phyloP scores from a whole-genome alignment of 1,284 basidiomycete species.

The Prillingera fragicola region DNA sequence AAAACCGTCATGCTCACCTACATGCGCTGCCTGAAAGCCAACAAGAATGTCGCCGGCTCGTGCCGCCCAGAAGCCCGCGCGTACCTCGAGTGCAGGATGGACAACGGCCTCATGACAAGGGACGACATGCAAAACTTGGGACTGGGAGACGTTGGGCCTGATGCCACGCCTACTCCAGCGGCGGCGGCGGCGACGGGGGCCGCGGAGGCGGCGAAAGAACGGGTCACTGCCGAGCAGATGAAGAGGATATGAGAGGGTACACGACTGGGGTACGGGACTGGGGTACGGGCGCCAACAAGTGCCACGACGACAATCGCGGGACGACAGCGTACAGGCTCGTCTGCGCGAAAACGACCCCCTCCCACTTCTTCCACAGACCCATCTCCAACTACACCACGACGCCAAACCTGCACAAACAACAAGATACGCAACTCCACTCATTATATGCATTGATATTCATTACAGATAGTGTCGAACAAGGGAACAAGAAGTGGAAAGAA shows the following conservation, averaged over 20 bases:
- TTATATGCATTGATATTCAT: background rate
- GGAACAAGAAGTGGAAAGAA: no score
- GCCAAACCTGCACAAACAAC: no score
- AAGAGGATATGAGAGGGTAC: no score
- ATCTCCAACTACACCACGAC: no score
- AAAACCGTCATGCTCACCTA: constrained; percentile 80
- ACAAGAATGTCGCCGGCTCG: constrained; percentile 69
- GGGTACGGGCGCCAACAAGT: no score
- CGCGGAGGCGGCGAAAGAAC: background rate
- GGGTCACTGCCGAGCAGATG: background rate
- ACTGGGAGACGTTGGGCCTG: constrained; percentile 51
- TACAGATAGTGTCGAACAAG: no score
- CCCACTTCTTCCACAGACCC: no score
- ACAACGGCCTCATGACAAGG: constrained; percentile 81
- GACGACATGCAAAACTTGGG: constrained; percentile 86
- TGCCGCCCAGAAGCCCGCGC: constrained; percentile 73
- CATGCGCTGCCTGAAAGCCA: constrained; percentile 73
- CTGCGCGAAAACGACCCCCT: background rate
- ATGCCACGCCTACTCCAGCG: background rate
- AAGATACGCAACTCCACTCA: no score
- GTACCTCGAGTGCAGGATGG: constrained; percentile 91
- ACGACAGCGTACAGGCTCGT: background rate
- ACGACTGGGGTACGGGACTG: no score
- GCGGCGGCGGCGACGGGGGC: background rate
- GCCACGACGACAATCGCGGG: background rate